A percentile compares a stretch with the other conserved stretches of the same genome.
These are phyloP conservation scores for Scheffersomyces stipitis DNA, from an alignment of 805 yeast species.

Conservation along the genomic window DNA sequence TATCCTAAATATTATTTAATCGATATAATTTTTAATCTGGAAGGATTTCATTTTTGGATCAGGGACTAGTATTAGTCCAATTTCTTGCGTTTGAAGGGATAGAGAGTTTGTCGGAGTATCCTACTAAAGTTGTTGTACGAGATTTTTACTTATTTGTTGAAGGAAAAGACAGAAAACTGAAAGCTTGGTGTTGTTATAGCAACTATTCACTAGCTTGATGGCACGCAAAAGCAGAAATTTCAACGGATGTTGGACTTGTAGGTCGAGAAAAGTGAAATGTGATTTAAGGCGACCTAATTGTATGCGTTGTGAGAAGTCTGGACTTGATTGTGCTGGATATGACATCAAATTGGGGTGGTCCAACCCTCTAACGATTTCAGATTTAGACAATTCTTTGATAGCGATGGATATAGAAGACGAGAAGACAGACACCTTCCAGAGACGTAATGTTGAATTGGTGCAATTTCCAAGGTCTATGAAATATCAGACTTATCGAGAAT, in stretches of 20 bases:
- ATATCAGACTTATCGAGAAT: conserved; percentile 38
- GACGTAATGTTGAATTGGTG: conserved; percentile 47
- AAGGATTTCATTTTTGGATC: too few relatives aligned
- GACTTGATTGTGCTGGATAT: conserved; percentile 49
- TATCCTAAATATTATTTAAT: too few relatives aligned
- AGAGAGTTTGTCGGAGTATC: too few relatives aligned
- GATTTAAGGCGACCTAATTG: conserved; percentile 49
- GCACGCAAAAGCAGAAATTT: conserved; percentile 34
- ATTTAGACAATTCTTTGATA: conserved; percentile 15
- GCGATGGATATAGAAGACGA: conserved; percentile 16
- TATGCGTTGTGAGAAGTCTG: conserved; percentile 45
- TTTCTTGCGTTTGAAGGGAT: too few relatives aligned
- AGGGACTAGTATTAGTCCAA: too few relatives aligned
- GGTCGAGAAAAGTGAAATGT: conserved; percentile 53
- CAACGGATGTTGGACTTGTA: conserved; percentile 58
- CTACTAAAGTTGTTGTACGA: too few relatives aligned
- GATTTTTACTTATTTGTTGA: too few relatives aligned
- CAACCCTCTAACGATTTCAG: conserved; percentile 34
- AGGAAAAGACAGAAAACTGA: too few relatives aligned
- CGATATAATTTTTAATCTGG: too few relatives aligned
- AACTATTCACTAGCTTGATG: too few relatives aligned
- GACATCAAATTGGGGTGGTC: conserved; percentile 49
- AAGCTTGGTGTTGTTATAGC: too few relatives aligned
- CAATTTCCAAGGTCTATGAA: conserved; percentile 32
- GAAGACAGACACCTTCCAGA: conserved; percentile 33